phyloP scores from a whole-genome alignment of 768 basidiomycete genomes.

The Calocybe cyanea region DNA sequence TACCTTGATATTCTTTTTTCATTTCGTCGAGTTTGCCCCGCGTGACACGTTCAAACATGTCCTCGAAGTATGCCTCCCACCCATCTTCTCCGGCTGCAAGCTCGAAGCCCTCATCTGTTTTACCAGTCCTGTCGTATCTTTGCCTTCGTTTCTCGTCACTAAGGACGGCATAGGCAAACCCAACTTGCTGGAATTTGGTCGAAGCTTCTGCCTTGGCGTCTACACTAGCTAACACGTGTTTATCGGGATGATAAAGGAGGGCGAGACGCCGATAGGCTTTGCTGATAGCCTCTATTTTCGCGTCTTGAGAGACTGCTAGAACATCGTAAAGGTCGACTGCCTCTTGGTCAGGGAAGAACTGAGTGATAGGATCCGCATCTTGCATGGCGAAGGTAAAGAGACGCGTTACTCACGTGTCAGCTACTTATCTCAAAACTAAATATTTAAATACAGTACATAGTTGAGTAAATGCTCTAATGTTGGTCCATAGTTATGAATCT shows the following conservation, averaged over 20 bases:
- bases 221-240: constrained; percentile 61
- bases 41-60: constrained; percentile 84
- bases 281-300: constrained; percentile 66
- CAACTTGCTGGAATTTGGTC: constrained; percentile 87
- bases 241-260: constrained; percentile 86
- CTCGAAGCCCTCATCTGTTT: constrained; percentile 76
- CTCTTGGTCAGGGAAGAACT: constrained; percentile 76
- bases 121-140: constrained; percentile 83
- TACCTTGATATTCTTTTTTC: constrained; percentile 93
- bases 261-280: constrained; percentile 85
- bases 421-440: too few relatives aligned
- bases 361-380: constrained; percentile 64
- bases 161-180: constrained; percentile 90
- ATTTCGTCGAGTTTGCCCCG: constrained; percentile 85
- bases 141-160: constrained; percentile 71
- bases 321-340: constrained; percentile 76
- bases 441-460: too few relatives aligned
- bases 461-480: background rate
- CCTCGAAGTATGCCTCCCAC: constrained; percentile 95
- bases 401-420: constrained; percentile 7
- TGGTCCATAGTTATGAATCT: constrained; percentile 15
- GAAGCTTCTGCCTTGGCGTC: constrained; percentile 63
- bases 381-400: constrained; percentile 47
- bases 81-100: constrained; percentile 73
- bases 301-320: constrained; percentile 51